These are phyloP conservation scores for Pichia eremophila DNA, from an alignment of 805 yeast genomes.

Conservation along the genomic window DNA sequence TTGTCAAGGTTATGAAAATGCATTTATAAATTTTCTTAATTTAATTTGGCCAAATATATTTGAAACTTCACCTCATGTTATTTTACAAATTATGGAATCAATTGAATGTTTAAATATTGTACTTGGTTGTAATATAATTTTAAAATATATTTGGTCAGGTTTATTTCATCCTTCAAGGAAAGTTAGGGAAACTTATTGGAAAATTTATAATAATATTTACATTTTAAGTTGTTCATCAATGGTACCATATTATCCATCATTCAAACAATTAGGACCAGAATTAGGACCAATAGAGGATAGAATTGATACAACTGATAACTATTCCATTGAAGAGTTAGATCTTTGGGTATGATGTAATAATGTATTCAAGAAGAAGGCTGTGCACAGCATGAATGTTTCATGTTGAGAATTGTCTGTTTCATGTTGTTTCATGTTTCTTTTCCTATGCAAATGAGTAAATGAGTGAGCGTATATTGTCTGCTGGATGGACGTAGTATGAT, in stretches of 20 bases:
- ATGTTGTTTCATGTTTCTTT: neutral
- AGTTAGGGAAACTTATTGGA: constrained; percentile 84
- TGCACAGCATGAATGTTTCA: neutral
- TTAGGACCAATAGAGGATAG: neutral
- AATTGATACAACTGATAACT: constrained; percentile 12
- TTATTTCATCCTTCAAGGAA: constrained; percentile 87
- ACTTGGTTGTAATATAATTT: constrained; percentile 64
- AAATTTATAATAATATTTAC: constrained; percentile 65
- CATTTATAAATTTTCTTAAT: constrained; percentile 75
- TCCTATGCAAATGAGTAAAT: too few relatives aligned
- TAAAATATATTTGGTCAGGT: constrained; percentile 80
- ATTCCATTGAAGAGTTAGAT: constrained; percentile 24
- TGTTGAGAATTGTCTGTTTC: neutral
- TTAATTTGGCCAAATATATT: constrained; percentile 79
- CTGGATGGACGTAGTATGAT: neutral
- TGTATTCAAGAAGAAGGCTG: neutral
- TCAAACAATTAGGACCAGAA: constrained; percentile 26
- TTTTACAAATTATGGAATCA: constrained; percentile 69
- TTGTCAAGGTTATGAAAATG: constrained; percentile 71
- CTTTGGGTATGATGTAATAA: constrained; percentile 17
- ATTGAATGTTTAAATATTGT: constrained; percentile 63
- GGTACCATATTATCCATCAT: constrained; percentile 72
- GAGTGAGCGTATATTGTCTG: neutral
- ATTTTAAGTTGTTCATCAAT: constrained; percentile 64
- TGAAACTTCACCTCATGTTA: constrained; percentile 95